phyloP scores from a whole-genome alignment of 2,329 filamentous ascomycete genomes.

The Keithomyces neogunnii region DNA sequence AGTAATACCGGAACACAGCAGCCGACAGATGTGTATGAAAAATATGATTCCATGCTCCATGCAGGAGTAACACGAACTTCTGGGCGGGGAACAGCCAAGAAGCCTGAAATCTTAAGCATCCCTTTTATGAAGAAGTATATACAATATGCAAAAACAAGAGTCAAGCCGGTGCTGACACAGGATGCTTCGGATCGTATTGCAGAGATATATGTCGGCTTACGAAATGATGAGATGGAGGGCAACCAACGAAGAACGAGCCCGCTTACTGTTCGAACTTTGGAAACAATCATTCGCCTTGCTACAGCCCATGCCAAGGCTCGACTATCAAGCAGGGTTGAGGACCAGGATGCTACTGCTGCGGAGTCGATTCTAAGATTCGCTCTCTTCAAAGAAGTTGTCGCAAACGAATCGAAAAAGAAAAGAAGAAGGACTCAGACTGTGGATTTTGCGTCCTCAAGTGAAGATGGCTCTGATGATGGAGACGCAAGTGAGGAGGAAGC shows the following conservation, averaged over 20 bases:
- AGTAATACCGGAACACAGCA: slow-evolving; percentile 63
- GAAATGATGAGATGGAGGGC: slow-evolving; percentile 92
- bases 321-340: slow-evolving; percentile 79
- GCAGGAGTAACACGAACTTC: slow-evolving; percentile 74
- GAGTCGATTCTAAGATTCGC: slow-evolving; percentile 89
- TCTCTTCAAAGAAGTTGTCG: slow-evolving; percentile 90
- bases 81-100: slow-evolving; percentile 65
- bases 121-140: slow-evolving; percentile 99
- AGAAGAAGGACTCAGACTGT: slow-evolving; percentile 61
- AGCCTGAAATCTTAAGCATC: slow-evolving; percentile 84
- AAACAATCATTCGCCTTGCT: slow-evolving; percentile 95
- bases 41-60: slow-evolving; percentile 93
- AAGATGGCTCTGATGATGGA: slow-evolving; percentile 50
- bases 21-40: slow-evolving; percentile 87
- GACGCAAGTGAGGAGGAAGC: slow-evolving; percentile 47
- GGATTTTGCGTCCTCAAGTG: slow-evolving; percentile 49
- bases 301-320: slow-evolving; percentile 93
- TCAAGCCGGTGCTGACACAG: slow-evolving; percentile 85
- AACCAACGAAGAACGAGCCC: slow-evolving; percentile 91
- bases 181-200: slow-evolving; percentile 89
- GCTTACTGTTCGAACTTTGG: slow-evolving; percentile 92
- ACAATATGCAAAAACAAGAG: slow-evolving; percentile 87
- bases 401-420: slow-evolving; percentile 72
- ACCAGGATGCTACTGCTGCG: slow-evolving; percentile 78
- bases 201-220: slow-evolving; percentile 79